A percentile compares a stretch with the other conserved stretches of the same genome.
phyloP scores from a whole-genome alignment of 768 basidiomycete species.

The Leccinum olivaceopallidum region DNA sequence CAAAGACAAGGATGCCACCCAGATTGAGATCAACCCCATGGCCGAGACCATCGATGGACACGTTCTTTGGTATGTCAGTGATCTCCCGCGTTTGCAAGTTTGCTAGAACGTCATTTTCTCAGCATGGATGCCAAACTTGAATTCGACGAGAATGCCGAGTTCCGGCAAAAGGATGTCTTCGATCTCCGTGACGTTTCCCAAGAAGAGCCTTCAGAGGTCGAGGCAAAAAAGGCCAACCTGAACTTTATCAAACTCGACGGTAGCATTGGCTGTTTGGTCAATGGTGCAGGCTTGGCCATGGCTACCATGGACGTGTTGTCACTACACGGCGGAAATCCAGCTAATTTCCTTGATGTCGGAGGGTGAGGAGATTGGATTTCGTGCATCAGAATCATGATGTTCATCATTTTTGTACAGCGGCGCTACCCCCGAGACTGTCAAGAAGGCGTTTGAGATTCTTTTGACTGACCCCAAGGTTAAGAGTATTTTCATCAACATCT shows the following conservation, averaged over 20 bases:
- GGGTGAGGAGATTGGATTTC: constrained; percentile 50
- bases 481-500: constrained; percentile 99
- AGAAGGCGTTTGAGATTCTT: constrained; percentile 98
- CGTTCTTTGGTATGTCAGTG: constrained; percentile 84
- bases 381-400: not conserved
- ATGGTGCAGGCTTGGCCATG: constrained; percentile 99
- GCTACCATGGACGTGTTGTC: constrained; percentile 99
- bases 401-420: constrained; percentile 52
- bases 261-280: constrained; percentile 94
- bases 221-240: constrained; percentile 93
- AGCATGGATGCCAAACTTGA: constrained; percentile 99
- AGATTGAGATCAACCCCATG: constrained; percentile 99
- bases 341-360: constrained; percentile 99
- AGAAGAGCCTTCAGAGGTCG: constrained; percentile 96
- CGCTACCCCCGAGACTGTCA: constrained; percentile 98
- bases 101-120: constrained; percentile 6
- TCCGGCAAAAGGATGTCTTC: constrained; percentile 92
- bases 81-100: not conserved
- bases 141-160: constrained; percentile 99
- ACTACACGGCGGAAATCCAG: constrained; percentile 93
- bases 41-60: constrained; percentile 88
- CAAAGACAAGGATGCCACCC: constrained; percentile 98
- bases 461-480: constrained; percentile 90
- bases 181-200: constrained; percentile 88
- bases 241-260: constrained; percentile 99